Evolutionary conservation across 2,329 filamentous ascomycete species (phyloP), one percentile per base, ranked within the genome.

Genomic region (Monosporascus sp.): DNA sequence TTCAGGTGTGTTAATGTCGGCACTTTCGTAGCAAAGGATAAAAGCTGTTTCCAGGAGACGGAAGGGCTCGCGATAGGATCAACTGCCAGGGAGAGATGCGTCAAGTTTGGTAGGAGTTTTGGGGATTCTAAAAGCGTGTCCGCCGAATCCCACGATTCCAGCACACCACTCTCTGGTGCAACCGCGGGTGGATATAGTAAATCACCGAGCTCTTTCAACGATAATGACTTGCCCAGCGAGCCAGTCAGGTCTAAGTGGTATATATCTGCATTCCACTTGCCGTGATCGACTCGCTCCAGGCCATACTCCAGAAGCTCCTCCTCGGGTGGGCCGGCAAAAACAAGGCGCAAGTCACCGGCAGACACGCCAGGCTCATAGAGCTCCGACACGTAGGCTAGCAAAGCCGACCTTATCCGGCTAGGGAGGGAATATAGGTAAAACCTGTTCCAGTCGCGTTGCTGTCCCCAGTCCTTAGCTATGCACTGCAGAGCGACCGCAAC

Each of bases 51-150:
- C 84, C 83, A 86, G 1, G 81, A 84, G 17, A 75, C 73, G 6
- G 66, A 64, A 6, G 53, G 52, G 15, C 57, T 43, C 37, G 69
- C 66, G 38, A 62, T 58, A 1, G 77, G 74, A 49, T 71, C 61
- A 48, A 81, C 59, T 4, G 82, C 80, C 2, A 86, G 76, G 2
- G 82, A 85, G 8, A 86, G 72, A 58, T 85, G 81, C 0, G 82
- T 85, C 14, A 86, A 71, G 55, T 79, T 79, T 9, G 82, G 81
- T 41, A 86, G 67, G 18, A 84, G 65, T 40, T 61, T 63, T 1
- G 65, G 61, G 17, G 65, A 62, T 3, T 56, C 55, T 0, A 58
- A 55, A 2, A 58, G 47, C 2, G 61, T 60, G 17, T 72, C 71
- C 26, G 68, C 68, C 1, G 68, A 65, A 45, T 84, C 81, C 81